Evolutionary conservation across 495 filamentous ascomycete species (phyloP), one percentile per base, ranked within the genome.

Genomic region (Astrothelium macrocarpum): DNA sequence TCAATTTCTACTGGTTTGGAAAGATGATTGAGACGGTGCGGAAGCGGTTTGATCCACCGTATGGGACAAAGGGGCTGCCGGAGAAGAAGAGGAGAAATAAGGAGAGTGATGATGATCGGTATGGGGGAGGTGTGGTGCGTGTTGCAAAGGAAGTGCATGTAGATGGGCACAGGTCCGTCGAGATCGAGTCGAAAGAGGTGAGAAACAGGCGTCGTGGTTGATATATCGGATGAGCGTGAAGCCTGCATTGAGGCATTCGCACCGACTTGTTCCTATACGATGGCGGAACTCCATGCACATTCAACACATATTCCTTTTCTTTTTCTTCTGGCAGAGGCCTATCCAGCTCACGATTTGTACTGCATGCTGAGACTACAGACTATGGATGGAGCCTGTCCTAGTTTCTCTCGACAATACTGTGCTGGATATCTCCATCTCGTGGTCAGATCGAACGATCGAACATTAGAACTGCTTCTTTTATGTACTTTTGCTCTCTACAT

Each of bases 1-100:
- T 98, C 56, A 98, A 98, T 75, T 91, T 91, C 73, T 92, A 86
- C 78, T 98, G 94, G 94, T 97, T 96, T 75, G 85, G 85, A 64
- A 94, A 93, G 81, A 98, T 98, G 94, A 89, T 98, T 64, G 83
- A 89, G 66, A 90, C 94, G 28, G 86, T 98, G 18, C 78, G 87
- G 65, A 95, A 94, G 79, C 81, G 94, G 26, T 98, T 98, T 74
- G 82, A 87, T n/a, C 81, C 84, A n/a, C 75, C 81, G 12, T 67
- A 69, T n/a, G 75, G 75, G 12, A 77, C 75, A 1, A 71, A 70
- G 23, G 68, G 67, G 43, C 26, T 26, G 25, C 28, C 26, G 23
- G 32, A 62, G 64, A 34, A 61, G 12, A 26, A 66, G 39, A 45
- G 53, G 46, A 62, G 34, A 20, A 59, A 60, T 45, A 25, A 23